Evolutionary conservation across 176 grass and related monocot genomes (phyloP).

Genomic region (Leersia perrieri): DNA sequence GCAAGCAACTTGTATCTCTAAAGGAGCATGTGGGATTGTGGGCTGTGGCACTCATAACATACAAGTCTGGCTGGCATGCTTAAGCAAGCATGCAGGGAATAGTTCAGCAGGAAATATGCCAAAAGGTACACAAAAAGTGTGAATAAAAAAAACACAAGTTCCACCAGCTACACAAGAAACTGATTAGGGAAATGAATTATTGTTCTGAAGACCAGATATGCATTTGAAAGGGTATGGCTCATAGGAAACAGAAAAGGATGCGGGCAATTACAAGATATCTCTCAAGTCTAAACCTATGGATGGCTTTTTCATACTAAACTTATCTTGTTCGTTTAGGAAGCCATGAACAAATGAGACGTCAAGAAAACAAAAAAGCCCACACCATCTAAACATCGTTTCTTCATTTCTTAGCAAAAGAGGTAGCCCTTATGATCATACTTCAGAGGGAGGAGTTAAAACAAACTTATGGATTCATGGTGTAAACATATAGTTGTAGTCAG

Average conservation of each 20-base stretch:
- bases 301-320: neutral
- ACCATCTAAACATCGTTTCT: neutral
- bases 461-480: neutral
- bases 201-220: neutral
- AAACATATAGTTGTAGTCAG: neutral
- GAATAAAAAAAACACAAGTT: neutral
- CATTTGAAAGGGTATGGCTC: neutral
- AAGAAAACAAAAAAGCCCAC: neutral
- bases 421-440: neutral
- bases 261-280: slow-evolving; percentile 15
- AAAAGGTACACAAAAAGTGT: neutral
- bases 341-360: neutral
- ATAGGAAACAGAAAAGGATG: slow-evolving; percentile 1
- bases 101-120: neutral
- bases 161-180: neutral
- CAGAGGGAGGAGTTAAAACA: slow-evolving; percentile 3
- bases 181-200: slow-evolving; percentile 10
- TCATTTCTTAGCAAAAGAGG: neutral
- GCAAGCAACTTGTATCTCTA: neutral
- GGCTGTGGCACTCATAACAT: neutral
- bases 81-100: neutral
- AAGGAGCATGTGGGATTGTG: neutral
- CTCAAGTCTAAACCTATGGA: neutral
- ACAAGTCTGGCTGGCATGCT: neutral
- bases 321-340: neutral